Evolutionary conservation across 2,329 filamentous ascomycete genomes (phyloP), one percentile per base, ranked within the genome.

Genomic region (Corniculantispora saksenae): DNA sequence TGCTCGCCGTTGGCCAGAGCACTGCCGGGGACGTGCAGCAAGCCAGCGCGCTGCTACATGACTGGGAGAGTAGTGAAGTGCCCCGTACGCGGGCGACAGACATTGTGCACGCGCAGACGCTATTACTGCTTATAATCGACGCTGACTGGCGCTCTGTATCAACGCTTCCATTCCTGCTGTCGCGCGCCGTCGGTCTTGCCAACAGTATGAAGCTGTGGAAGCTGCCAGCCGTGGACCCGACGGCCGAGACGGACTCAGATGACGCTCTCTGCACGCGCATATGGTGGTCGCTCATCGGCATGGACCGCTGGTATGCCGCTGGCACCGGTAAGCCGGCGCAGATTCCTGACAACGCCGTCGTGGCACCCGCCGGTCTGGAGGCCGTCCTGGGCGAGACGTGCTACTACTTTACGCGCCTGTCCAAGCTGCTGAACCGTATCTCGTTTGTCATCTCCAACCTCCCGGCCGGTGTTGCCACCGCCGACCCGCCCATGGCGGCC

Each of bases 261-360:
- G 86, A 88, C 58, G 85, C 86, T 21, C 78, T 92, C 4, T 83
- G 84, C 1, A 80, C 88, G 59, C 84, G 89, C 51, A 84, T 89
- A 21, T 93, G 90, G 90, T 92, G 89, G 87, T 86, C 87, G 17
- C 78, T 93, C 40, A 84, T 92, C 54, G 83, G 90, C 67, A 83
- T 93, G 68, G 90, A 93, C 71, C 84, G 89, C 19, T 93, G 89
- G 89, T 87, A 91, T 72, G 88, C 90, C 4, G 83, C 87, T n/a
- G 88, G 86, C 25, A 89, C 85, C 5, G 86, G 85, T 15, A 86
- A 83, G 67, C 86, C 89, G 1, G 69, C 86, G 15, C 81, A 89
- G 65, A 86, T 93, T 65, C 86, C 85, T 1, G 85, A 90, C 69
- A 83, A 85, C 66, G 86, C 82, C 61, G 82, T 88, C 8, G 83